Percentiles rank a stretch among this genome's conserved stretches.
phyloP scores from a whole-genome alignment of 305 asterid genomes.

The Plantago rigida region DNA sequence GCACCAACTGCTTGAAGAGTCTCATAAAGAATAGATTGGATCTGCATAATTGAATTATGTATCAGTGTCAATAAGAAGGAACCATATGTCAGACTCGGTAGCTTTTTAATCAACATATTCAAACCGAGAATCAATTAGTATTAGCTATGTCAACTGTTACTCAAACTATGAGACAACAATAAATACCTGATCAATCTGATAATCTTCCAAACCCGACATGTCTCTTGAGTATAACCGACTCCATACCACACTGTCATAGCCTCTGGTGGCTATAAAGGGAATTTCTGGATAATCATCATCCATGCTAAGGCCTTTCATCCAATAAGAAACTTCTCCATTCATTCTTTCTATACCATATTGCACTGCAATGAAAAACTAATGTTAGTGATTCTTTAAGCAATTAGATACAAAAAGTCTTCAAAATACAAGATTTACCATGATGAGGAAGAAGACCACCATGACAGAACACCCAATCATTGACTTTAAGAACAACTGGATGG shows the following conservation, averaged over 20 bases:
- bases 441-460: conserved; percentile 98
- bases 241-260: conserved; percentile 96
- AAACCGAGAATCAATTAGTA: too few relatives aligned
- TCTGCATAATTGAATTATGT: conserved; percentile 30
- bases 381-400: background rate
- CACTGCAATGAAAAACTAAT: conserved; percentile 39
- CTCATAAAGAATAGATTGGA: conserved; percentile 59
- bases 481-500: conserved; percentile 70
- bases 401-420: background rate
- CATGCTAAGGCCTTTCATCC: conserved; percentile 70
- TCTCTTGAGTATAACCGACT: conserved; percentile 84
- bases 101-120: too few relatives aligned
- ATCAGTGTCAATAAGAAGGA: background rate
- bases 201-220: conserved; percentile 46
- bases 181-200: conserved; percentile 58
- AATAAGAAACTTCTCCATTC: conserved; percentile 68
- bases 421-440: conserved; percentile 48
- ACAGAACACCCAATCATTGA: conserved; percentile 90
- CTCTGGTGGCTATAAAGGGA: conserved; percentile 81
- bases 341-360: conserved; percentile 74
- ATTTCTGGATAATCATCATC: conserved; percentile 38
- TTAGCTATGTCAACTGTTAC: background rate
- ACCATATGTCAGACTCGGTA: background rate
- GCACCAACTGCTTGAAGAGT: conserved; percentile 76
- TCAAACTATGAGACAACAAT: background rate